These are phyloP conservation scores for Penicillium hordei DNA, from an alignment of 2,329 filamentous ascomycete species.

Conservation along the genomic window DNA sequence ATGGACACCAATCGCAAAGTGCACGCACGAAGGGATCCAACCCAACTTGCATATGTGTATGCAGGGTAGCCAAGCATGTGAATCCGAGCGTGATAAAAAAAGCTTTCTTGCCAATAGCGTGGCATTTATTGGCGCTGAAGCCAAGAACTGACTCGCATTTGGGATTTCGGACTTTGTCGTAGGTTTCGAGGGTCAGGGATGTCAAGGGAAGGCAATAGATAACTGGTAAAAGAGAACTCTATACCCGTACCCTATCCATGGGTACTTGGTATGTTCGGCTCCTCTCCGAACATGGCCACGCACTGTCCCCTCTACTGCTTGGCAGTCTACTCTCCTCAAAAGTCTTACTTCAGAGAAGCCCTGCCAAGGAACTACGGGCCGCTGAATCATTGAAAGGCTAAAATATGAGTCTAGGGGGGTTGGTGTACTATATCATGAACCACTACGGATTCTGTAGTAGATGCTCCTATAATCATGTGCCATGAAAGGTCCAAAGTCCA, in stretches of 20 bases:
- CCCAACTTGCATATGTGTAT: neutral
- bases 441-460: too few relatives aligned
- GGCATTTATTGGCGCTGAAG: slow-evolving; percentile 13
- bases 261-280: neutral
- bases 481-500: neutral
- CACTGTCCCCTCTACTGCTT: neutral
- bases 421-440: neutral
- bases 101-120: slow-evolving; percentile 19
- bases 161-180: slow-evolving; percentile 3
- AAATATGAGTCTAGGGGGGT: neutral
- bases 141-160: slow-evolving; percentile 6
- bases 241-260: neutral
- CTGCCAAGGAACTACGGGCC: slow-evolving; percentile 17
- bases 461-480: neutral
- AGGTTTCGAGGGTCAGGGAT: neutral
- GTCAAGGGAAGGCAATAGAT: neutral
- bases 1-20: slow-evolving; percentile 2
- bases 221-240: neutral
- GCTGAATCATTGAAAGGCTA: slow-evolving; percentile 11
- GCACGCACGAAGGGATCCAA: neutral
- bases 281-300: neutral
- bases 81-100: slow-evolving; percentile 3
- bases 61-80: neutral
- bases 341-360: slow-evolving; percentile 11
- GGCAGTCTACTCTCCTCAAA: neutral